phyloP scores from a whole-genome alignment of 352 stramenopile species.

The Pilasporangium apinafurcum region DNA sequence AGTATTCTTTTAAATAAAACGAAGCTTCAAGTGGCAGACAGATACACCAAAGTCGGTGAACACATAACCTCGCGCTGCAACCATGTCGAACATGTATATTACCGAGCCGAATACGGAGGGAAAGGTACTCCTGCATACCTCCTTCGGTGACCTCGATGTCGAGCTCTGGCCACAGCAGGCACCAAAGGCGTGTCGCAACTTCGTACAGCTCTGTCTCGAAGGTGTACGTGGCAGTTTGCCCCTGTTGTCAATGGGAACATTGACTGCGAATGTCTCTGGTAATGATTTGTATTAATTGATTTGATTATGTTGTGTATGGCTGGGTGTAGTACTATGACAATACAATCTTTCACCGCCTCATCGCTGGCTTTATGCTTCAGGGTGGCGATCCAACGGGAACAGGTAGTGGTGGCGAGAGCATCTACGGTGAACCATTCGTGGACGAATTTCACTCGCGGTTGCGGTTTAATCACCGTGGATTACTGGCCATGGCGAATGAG shows the following conservation, averaged over 20 bases:
- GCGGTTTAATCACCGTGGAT: slow-evolving; percentile 94
- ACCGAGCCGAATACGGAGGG: slow-evolving; percentile 94
- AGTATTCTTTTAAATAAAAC: no score
- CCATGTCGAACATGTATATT: slow-evolving; percentile 97
- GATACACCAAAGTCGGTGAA: no score
- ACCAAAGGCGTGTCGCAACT: slow-evolving; percentile 91
- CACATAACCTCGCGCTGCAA: no score
- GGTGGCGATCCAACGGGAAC: slow-evolving; percentile 89
- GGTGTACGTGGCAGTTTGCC: slow-evolving; percentile 19
- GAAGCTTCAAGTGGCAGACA: no score
- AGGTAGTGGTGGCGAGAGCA: slow-evolving; percentile 73
- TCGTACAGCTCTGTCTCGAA: slow-evolving; percentile 89
- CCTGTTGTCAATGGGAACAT: no score
- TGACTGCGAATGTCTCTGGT: not conserved
- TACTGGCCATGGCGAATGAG: slow-evolving; percentile 92
- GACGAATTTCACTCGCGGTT: slow-evolving; percentile 94
- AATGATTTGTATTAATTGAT: not conserved
- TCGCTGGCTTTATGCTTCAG: slow-evolving; percentile 95
- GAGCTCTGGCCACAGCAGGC: slow-evolving; percentile 97
- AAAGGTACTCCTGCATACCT: slow-evolving; percentile 96
- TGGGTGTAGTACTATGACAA: slow-evolving; percentile 90
- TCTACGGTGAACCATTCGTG: slow-evolving; percentile 74
- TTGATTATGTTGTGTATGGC: slow-evolving; percentile 1
- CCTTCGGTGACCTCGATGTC: slow-evolving; percentile 95
- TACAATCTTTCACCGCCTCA: slow-evolving; percentile 94